Conservation (phyloP, 768 basidiomycete species). For the Suillus subluteus region DNA sequence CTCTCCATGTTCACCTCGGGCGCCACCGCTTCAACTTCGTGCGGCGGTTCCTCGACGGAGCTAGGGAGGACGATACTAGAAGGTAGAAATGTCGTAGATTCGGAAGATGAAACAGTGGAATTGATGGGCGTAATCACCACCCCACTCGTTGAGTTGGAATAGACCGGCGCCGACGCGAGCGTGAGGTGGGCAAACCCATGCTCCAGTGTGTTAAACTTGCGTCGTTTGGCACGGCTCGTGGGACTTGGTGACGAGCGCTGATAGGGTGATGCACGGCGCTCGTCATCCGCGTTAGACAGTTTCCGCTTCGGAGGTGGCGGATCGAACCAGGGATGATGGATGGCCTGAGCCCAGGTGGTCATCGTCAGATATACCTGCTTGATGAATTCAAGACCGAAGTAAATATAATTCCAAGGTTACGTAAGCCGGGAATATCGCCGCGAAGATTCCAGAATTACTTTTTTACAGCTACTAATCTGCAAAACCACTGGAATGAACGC, state of each 20-base stretch:
- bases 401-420: neutral
- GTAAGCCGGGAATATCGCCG: neutral
- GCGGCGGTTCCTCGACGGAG: conserved; percentile 45
- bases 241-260: conserved; percentile 41
- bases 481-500: too few relatives aligned
- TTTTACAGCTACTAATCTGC: too few relatives aligned
- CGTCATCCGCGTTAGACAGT: conserved; percentile 23
- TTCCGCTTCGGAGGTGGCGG: conserved; percentile 46
- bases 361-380: conserved; percentile 18
- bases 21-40: conserved; percentile 28
- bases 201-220: conserved; percentile 54
- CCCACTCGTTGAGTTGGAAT: conserved; percentile 4
- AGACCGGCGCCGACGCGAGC: conserved; percentile 20
- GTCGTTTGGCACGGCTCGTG: conserved; percentile 53
- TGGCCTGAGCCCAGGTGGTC: conserved; percentile 41
- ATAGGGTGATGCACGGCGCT: conserved; percentile 18
- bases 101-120: conserved; percentile 4
- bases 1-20: conserved; percentile 73
- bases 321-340: conserved; percentile 50
- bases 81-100: conserved; percentile 17
- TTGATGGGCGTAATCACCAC: conserved; percentile 10
- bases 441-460: neutral
- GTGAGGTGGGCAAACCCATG: conserved; percentile 58
- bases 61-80: conserved; percentile 33
- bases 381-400: neutral